A percentile compares a stretch with the other conserved stretches of the same genome.
phyloP scores from a whole-genome alignment of 1,139 yeast genomes.

The Kodamaea fungicola region DNA sequence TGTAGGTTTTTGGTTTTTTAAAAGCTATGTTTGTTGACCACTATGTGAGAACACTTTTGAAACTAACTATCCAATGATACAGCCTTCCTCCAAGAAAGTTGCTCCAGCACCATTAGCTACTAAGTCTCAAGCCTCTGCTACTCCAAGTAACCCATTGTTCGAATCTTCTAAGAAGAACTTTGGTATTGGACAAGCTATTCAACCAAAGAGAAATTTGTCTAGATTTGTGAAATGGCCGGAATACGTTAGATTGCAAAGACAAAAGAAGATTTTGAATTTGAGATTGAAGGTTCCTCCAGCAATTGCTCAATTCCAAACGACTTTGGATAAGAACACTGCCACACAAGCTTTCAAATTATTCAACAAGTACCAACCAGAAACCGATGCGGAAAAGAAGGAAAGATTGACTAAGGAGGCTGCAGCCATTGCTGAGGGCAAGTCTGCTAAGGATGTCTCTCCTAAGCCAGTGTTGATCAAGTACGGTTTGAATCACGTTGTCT shows the following conservation, averaged over 20 bases:
- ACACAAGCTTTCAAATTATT: constrained; percentile 93
- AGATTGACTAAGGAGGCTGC: constrained; percentile 98
- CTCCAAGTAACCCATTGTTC: constrained; percentile 56
- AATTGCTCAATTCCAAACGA: constrained; percentile 90
- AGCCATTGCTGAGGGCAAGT: constrained; percentile 96
- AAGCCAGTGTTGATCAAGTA: constrained; percentile 95
- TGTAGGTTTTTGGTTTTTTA: constrained; percentile 34
- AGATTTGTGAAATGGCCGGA: constrained; percentile 99
- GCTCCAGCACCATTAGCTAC: constrained; percentile 51
- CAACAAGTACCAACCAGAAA: constrained; percentile 99
- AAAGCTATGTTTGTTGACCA: constrained; percentile 28
- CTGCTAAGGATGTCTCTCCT: constrained; percentile 91
- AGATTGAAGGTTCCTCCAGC: constrained; percentile 99
- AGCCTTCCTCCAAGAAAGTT: constrained; percentile 50
- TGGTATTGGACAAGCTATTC: constrained; percentile 93
- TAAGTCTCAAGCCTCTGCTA: constrained; percentile 25
- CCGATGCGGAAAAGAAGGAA: constrained; percentile 95
- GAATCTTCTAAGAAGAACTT: constrained; percentile 89
- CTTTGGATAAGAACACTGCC: constrained; percentile 98
- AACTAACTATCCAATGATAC: constrained; percentile 66
- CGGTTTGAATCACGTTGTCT: constrained; percentile 98
- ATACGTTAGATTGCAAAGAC: constrained; percentile 95
- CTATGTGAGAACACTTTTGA: constrained; percentile 26
- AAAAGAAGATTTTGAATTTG: constrained; percentile 88
- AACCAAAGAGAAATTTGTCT: constrained; percentile 93